Base-by-base conservation (phyloP, 768 basidiomycete species). In the Leccinum boreale region DNA sequence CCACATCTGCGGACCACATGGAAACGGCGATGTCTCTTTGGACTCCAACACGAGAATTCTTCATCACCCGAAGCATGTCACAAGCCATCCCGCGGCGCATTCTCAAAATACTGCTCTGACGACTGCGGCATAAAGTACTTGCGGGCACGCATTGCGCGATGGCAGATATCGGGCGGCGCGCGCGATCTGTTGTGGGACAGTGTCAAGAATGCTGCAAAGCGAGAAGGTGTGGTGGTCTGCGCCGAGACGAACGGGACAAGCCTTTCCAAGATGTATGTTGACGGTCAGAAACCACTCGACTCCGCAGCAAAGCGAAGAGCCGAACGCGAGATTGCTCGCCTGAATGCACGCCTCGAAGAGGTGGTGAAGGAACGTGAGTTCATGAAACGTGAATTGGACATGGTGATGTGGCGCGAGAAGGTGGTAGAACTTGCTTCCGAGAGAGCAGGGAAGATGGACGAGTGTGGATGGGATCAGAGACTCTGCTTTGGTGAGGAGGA, bases 71-170 rank as follows among this genome's bases (percentile, higher is more conserved):
- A 82, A 57, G 84, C 86, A 2, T 96, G 93, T 66, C 89, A 89
- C 68, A 87, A 85, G 60, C 87, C 93, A 10, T 85, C 89, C 7
- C 87, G 90, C 15, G 87, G 89, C 23, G 82, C 82, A 2, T 87
- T 93, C 65, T 94, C 92, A 23, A 95, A 95, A 70, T 96, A 93
- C 69, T 96, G 93, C 70, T 93, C 91, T 14, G 88, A 92, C 53
- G 90, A 89, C 60, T 96, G 93, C 62, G 93, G 93, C 12, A 75
- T 90, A 60, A 82, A 81, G 62, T 87, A 82, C 72, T 85, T 89
- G 85, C 82, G 81, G 60, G 73, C 75, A 48, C 84, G 84, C 47
- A 83, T 90, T 49, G 78, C 84, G 24, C 76, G 75, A 39, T 90
- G 84, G 81, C 74, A 81, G 11, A 81, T 81, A 63, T 80, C 80